Evolutionary conservation across 225 moss, liverwort and hornwort species (phyloP).

Genomic region (Pseudisothecium myosuroides): DNA sequence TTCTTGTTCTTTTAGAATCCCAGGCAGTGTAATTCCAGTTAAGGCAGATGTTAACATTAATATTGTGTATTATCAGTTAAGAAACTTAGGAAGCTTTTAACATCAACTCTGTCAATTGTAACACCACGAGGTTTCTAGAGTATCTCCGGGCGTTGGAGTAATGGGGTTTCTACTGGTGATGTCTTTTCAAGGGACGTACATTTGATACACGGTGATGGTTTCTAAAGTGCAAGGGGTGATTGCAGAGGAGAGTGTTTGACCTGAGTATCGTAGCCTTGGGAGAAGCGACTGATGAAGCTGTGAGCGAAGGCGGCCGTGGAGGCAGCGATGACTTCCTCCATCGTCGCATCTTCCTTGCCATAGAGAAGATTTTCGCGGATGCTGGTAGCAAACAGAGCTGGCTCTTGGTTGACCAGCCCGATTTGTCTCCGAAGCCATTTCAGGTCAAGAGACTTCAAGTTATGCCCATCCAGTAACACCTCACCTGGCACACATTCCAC

Average conservation of each 20-base stretch:
- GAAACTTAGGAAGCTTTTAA: neutral
- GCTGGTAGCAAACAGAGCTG: conserved; percentile 37
- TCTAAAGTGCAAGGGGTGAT: neutral
- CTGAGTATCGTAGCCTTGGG: conserved; percentile 47
- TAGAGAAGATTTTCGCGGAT: conserved; percentile 43
- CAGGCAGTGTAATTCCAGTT: neutral
- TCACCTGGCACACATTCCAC: conserved; percentile 16
- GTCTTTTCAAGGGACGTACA: neutral
- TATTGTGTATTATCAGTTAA: neutral
- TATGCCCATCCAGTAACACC: conserved; percentile 33
- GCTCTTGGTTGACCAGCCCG: conserved; percentile 49
- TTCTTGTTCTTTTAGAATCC: neutral
- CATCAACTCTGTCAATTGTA: neutral
- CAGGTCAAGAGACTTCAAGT: conserved; percentile 28
- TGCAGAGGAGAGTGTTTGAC: neutral
- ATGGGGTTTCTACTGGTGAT: neutral
- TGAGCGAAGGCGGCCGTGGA: conserved; percentile 42
- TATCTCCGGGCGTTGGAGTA: neutral
- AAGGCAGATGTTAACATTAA: neutral
- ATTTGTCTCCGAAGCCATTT: conserved; percentile 44
- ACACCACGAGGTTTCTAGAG: neutral
- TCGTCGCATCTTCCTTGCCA: conserved; percentile 32
- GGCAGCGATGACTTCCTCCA: conserved; percentile 35
- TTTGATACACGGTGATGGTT: neutral
- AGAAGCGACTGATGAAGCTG: conserved; percentile 35